These are phyloP conservation scores for Lecanicillium sp. DNA, from an alignment of 2,329 filamentous ascomycete genomes.

Conservation along the genomic window DNA sequence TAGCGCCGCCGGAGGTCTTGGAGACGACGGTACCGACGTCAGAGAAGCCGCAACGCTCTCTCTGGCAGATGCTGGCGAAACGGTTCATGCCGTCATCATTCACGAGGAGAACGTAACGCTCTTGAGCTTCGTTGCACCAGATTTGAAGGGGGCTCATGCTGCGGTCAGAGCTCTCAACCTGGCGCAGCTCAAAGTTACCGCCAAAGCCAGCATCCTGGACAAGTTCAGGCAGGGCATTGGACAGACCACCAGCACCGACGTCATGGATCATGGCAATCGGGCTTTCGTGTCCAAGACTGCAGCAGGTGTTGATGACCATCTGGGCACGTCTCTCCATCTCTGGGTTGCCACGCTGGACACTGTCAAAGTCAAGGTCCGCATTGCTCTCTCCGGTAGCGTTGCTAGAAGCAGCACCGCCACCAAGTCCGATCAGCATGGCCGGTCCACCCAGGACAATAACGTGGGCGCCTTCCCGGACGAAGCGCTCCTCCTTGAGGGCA, in stretches of 20 bases:
- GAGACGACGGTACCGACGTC: constrained; percentile 74
- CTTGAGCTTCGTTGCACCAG: constrained; percentile 96
- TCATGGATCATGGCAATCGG: constrained; percentile 98
- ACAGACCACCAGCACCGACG: constrained; percentile 81
- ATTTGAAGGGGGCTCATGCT: constrained; percentile 96
- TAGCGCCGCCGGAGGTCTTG: constrained; percentile 54
- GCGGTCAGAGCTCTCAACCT: constrained; percentile 82
- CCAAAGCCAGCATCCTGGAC: constrained; percentile 89
- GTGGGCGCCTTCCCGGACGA: constrained; percentile 82
- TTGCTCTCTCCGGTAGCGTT: constrained; percentile 82
- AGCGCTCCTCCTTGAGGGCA: constrained; percentile 73
- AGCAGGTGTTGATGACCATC: constrained; percentile 95
- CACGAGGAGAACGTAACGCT: constrained; percentile 89
- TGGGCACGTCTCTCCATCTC: constrained; percentile 94
- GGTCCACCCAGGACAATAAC: constrained; percentile 91
- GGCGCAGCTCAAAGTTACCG: constrained; percentile 87
- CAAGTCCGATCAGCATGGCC: constrained; percentile 95
- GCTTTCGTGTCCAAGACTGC: constrained; percentile 73
- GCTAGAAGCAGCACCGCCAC: constrained; percentile 90
- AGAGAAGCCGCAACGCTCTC: constrained; percentile 89
- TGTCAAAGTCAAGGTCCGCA: constrained; percentile 91
- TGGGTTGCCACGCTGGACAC: constrained; percentile 93
- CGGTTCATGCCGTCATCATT: constrained; percentile 73
- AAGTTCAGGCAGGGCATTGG: constrained; percentile 74
- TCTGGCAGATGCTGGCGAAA: constrained; percentile 61